A percentile compares a stretch with the other conserved stretches of the same genome.
These are phyloP conservation scores for Sclerospora graminicola DNA, from an alignment of 352 stramenopile species.

Conservation along the genomic window DNA sequence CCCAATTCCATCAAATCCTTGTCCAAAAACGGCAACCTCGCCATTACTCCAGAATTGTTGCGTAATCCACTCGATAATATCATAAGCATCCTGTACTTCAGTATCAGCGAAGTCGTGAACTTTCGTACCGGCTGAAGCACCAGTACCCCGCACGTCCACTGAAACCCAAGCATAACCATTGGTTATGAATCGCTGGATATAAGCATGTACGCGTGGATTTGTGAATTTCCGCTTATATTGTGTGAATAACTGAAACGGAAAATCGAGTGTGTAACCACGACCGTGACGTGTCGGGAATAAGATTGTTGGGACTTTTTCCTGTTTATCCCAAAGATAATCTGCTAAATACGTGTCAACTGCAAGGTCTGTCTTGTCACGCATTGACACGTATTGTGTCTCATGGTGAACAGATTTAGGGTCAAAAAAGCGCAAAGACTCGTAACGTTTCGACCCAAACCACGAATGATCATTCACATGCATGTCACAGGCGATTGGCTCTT, in stretches of 20 bases:
- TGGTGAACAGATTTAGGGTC: conserved; percentile 60
- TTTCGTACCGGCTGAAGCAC: conserved; percentile 57
- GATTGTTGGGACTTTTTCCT: conserved; percentile 55
- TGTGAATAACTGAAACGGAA: conserved; percentile 66
- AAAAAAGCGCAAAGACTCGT: conserved; percentile 69
- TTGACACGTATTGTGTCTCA: conserved; percentile 62
- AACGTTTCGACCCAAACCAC: conserved; percentile 49
- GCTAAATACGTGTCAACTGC: conserved; percentile 67
- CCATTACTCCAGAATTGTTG: conserved; percentile 74
- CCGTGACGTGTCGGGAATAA: conserved; percentile 70
- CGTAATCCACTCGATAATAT: conserved; percentile 75
- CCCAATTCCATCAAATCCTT: conserved; percentile 61
- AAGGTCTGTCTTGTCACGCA: conserved; percentile 59
- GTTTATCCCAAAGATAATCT: conserved; percentile 46
- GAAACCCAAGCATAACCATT: conserved; percentile 71
- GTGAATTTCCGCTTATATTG: conserved; percentile 63
- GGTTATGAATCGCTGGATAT: conserved; percentile 59
- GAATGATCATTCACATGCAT: conserved; percentile 65
- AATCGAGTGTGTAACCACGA: conserved; percentile 69
- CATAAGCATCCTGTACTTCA: conserved; percentile 62
- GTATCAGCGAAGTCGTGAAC: conserved; percentile 51
- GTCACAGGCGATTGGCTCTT: conserved; percentile 47
- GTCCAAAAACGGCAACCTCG: conserved; percentile 55
- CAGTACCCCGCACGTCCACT: conserved; percentile 71
- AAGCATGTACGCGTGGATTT: conserved; percentile 67